Evolutionary conservation across 2,329 filamentous ascomycete genomes (phyloP).

Genomic region (Zalaria sp.): DNA sequence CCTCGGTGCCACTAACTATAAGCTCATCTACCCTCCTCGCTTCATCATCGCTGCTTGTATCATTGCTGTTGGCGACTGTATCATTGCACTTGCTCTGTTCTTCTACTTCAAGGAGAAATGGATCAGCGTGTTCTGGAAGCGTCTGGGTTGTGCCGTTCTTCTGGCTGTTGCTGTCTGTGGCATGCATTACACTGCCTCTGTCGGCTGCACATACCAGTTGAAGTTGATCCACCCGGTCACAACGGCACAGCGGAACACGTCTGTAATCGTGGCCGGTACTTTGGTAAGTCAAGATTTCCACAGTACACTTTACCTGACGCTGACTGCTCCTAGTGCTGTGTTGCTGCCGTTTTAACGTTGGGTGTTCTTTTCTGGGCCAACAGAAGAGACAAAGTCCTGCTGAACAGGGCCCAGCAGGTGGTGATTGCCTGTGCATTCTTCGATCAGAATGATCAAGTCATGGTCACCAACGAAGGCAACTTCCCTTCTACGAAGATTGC

Average conservation of each 20-base stretch:
- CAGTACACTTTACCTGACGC: background rate
- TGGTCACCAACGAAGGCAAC: slow-evolving; percentile 56
- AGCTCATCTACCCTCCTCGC: slow-evolving; percentile 42
- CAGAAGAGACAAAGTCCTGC: slow-evolving; percentile 20
- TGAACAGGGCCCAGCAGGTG: slow-evolving; percentile 37
- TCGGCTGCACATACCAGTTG: slow-evolving; percentile 55
- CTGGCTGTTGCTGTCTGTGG: slow-evolving; percentile 64
- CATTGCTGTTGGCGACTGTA: slow-evolving; percentile 61
- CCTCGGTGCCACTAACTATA: slow-evolving; percentile 65
- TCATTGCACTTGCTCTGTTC: slow-evolving; percentile 57
- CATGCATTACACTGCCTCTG: slow-evolving; percentile 75
- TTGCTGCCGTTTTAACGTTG: slow-evolving; percentile 22
- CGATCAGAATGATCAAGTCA: slow-evolving; percentile 48
- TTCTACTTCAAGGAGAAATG: slow-evolving; percentile 64
- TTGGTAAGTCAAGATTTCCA: slow-evolving; percentile 36
- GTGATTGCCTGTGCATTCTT: slow-evolving; percentile 50
- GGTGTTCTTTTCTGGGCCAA: slow-evolving; percentile 23
- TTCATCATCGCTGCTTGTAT: slow-evolving; percentile 55
- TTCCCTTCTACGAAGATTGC: slow-evolving; percentile 66
- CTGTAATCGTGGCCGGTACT: slow-evolving; percentile 59
- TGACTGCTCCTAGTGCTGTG: slow-evolving; percentile 19
- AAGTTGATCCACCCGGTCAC: slow-evolving; percentile 27
- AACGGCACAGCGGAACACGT: slow-evolving; percentile 41
- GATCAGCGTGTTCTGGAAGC: slow-evolving; percentile 68
- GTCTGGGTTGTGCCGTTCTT: slow-evolving; percentile 49